Base-by-base conservation (phyloP, 768 basidiomycete genomes). In the Psilocybe cubensis region DNA sequence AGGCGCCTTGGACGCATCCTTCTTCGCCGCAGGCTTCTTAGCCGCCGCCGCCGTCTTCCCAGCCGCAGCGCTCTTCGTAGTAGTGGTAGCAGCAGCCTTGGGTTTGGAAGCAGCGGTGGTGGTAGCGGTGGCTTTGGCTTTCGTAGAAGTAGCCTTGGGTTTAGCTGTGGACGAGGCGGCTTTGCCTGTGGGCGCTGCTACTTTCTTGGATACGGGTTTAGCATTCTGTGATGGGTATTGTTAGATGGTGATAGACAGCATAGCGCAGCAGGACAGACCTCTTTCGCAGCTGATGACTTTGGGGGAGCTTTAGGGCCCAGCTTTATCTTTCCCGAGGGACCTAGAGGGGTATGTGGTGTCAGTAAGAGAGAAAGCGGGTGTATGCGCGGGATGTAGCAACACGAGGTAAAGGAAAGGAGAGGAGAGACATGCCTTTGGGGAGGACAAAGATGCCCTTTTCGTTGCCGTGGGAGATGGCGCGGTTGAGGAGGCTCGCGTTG, bases 401-500 rank as follows among this genome's bases (percentile, higher is more conserved):
- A 12, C 12, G 31, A 33, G 12, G 31, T 33, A 33, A 33, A 33
- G 31, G 6, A 12, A 33, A 33, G 12, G 31, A 33, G 12, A 33
- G 12, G 31, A 6, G 12, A 25, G 23, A 50, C 70, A 17, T 49
- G 77, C 81, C 81, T 70, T 82, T 83, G 49, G 81, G 81, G n/a
- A 83, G 74, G 35, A 73, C 64, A 60, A 83, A 81, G 51, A 74
- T 75, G 20, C 79, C 79, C 59, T 77, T 79, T 68, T 80, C 80
- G 62, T 71, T 76, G 35, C 80, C 81, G 21, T 74, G 68, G 5
- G 78, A 77, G 73, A 97, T 94, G 60, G 94, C 94, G 58, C 84
- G 86, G 70, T 87, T 88, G 71, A 97, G 84, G 75, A 92, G 65
- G 60, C 80, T 85, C 63, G 81, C 81, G 70, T 91, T 85, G 10